phyloP scores from a whole-genome alignment of 768 basidiomycete genomes.

The Cystobasidium ongulense region DNA sequence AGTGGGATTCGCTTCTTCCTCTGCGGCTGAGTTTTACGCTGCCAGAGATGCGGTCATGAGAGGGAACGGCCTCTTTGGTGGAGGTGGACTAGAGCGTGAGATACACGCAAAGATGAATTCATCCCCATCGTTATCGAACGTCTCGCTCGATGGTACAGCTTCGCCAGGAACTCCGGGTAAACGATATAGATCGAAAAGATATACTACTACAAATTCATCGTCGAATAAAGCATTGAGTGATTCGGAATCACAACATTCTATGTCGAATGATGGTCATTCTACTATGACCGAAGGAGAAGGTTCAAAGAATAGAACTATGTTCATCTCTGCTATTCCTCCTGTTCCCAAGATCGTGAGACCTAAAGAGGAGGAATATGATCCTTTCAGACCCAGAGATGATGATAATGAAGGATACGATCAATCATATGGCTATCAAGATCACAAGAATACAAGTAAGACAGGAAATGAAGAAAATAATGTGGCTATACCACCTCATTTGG shows the following conservation, averaged over 20 bases:
- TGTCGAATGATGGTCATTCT: not conserved
- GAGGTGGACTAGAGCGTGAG: slow-evolving; percentile 26
- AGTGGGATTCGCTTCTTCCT: not conserved
- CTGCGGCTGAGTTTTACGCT: slow-evolving; percentile 28
- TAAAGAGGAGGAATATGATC: slow-evolving; percentile 25
- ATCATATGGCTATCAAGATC: not conserved
- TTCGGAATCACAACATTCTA: not conserved
- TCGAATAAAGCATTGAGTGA: not conserved
- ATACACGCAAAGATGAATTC: not conserved
- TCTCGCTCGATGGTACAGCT: too few relatives aligned
- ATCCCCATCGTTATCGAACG: not conserved
- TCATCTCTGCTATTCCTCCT: slow-evolving; percentile 6
- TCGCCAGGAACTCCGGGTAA: not conserved
- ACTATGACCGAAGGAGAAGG: not conserved
- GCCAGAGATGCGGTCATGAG: slow-evolving; percentile 26
- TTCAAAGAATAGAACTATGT: not conserved
- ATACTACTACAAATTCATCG: not conserved
- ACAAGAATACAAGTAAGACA: not conserved
- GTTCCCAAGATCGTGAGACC: slow-evolving; percentile 12
- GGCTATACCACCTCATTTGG: not conserved
- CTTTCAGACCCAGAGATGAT: slow-evolving; percentile 13
- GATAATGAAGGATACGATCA: not conserved
- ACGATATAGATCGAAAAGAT: not conserved
- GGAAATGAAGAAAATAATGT: not conserved
- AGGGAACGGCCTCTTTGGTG: slow-evolving; percentile 16